Base-by-base conservation (phyloP, 169 alveolate species). In the Plasmodium vivax region DNA sequence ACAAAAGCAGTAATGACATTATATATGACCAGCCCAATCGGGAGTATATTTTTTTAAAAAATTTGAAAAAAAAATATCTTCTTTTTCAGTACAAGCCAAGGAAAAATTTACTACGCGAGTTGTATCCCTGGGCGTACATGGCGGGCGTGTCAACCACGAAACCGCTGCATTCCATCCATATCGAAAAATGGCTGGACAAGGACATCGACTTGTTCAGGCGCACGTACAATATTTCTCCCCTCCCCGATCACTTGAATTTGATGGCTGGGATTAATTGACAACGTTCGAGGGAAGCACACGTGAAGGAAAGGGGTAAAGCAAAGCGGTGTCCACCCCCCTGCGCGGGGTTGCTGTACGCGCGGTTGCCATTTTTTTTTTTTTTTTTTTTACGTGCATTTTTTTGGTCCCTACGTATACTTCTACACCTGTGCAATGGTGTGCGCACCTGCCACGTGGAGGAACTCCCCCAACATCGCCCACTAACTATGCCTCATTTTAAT, bases 101-200 rank as follows among this genome's bases (percentile, higher is more conserved):
- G 54, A 82, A 91, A 82, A 71, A 32, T 30, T 34, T 91, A 38
- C 38, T 91, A 62, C 32, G 62, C 9, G 79, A 91, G 56, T 47
- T 91, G 47, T 91, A 91, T 45, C 95, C 95, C 7, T 91, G 95
- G 95, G 95, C 95, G 9, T 91, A 91, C 75, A 91, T 41, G 41
- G 80, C 95, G 6, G 95, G 85, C 1, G 83, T 82, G 56, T 34
- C 54, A 58, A 45, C 95, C 71, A 81, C 54, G 19, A 91, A 91
- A 62, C 95, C 95, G 23, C 77, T 91, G 16, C 95, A 91, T 82
- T 91, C 95, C n/a, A 91, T 91, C 19, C 74, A 91, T 77, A 71
- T 91, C 1, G 95, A 91, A 91, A 68, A 91, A 82, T 91, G 95
- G 95, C 81, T 91, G 19, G 92, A 91, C 77, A 91, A 91, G 38